Evolutionary conservation across 2,329 filamentous ascomycete species (phyloP).

Genomic region (Sclerotinia trifoliorum): DNA sequence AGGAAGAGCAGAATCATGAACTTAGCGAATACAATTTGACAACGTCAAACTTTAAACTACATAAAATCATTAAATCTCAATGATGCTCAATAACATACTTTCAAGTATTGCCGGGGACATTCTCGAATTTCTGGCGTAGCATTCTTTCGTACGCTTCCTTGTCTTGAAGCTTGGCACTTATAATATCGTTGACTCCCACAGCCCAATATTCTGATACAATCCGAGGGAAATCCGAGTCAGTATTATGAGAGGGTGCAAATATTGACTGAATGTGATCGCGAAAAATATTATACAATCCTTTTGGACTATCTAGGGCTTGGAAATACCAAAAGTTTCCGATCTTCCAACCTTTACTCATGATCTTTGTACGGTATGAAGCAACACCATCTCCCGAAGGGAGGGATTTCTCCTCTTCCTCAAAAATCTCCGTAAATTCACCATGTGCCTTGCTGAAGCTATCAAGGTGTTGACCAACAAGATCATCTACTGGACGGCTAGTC

Average conservation of each 20-base stretch:
- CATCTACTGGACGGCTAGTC: conserved; percentile 27
- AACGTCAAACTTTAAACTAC: no score
- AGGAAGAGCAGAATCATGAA: no score
- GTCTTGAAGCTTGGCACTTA: no score
- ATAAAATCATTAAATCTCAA: no score
- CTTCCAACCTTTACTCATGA: conserved; percentile 32
- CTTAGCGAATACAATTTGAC: no score
- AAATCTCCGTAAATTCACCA: conserved; percentile 31
- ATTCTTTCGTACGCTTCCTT: no score
- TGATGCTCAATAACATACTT: no score
- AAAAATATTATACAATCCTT: conserved; percentile 33
- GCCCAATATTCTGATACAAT: no score
- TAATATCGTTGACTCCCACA: no score
- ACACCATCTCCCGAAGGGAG: conserved; percentile 22
- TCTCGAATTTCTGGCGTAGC: no score
- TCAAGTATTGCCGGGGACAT: no score
- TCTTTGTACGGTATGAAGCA: conserved; percentile 26
- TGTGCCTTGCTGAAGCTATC: conserved; percentile 25
- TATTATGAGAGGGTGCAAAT: conserved; percentile 4
- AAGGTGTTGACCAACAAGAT: conserved; percentile 27
- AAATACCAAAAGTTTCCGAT: conserved; percentile 36
- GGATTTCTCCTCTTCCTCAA: conserved; percentile 30
- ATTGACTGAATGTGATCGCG: conserved; percentile 31
- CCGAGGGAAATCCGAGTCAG: no score
- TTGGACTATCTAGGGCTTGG: conserved; percentile 31